These are phyloP conservation scores for Cucurbitaria berberidis DNA, from an alignment of 2,329 filamentous ascomycete genomes.

Conservation along the genomic window DNA sequence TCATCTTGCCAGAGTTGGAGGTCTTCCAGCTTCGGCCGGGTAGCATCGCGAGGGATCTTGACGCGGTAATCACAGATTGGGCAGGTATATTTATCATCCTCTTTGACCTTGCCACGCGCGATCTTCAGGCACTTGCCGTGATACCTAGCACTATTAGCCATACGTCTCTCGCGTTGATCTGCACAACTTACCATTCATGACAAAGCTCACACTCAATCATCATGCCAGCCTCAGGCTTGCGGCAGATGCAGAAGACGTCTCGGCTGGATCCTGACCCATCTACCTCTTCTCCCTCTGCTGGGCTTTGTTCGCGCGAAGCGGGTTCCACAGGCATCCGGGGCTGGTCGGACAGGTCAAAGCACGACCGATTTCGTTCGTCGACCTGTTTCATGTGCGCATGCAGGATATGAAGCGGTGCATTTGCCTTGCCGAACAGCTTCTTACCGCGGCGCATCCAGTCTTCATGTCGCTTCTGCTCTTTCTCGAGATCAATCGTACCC, in stretches of 20 bases:
- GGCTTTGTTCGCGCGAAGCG: constrained; percentile 79
- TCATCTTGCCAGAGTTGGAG: constrained; percentile 84
- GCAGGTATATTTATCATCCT: constrained; percentile 97
- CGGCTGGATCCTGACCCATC: constrained; percentile 59
- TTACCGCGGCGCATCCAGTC: constrained; percentile 99
- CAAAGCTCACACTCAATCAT: constrained; percentile 99
- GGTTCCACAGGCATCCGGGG: constrained; percentile 91
- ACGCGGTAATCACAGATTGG: constrained; percentile 98
- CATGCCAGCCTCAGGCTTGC: constrained; percentile 91
- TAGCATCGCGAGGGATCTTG: constrained; percentile 94
- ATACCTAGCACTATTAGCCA: constrained; percentile 69
- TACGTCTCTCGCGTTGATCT: neutral
- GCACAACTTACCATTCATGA: constrained; percentile 83
- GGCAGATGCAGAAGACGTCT: constrained; percentile 97
- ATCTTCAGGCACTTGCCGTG: constrained; percentile 99
- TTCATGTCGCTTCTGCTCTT: constrained; percentile 91
- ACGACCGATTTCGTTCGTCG: constrained; percentile 83
- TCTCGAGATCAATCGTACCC: constrained; percentile 90
- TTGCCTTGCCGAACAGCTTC: constrained; percentile 97
- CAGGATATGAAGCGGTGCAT: constrained; percentile 93
- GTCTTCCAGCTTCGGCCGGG: constrained; percentile 92
- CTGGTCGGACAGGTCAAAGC: constrained; percentile 89
- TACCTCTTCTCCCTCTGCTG: constrained; percentile 55
- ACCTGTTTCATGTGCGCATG: constrained; percentile 95
- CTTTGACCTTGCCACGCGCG: constrained; percentile 94